These are phyloP conservation scores for Xerocomus nothofagi DNA, from an alignment of 1,284 basidiomycete genomes.

Conservation along the genomic window DNA sequence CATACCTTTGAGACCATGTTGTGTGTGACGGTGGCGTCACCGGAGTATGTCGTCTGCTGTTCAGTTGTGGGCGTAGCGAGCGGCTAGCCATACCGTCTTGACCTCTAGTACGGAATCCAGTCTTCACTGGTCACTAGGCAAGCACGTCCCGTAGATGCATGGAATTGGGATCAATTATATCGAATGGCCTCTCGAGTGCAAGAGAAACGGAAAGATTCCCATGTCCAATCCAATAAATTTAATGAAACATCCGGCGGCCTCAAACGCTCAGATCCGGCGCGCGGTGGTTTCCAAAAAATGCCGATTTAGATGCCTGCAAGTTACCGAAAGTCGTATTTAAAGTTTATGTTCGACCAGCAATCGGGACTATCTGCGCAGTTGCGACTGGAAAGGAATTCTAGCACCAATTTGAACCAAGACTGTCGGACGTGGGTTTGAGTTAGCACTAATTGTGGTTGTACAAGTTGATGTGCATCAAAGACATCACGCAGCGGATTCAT, in stretches of 20 bases:
- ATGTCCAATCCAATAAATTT: neutral
- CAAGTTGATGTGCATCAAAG: conserved; percentile 11
- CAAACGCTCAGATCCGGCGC: no score
- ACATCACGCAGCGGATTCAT: no score
- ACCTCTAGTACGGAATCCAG: conserved; percentile 15
- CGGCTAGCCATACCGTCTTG: conserved; percentile 14
- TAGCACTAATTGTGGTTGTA: neutral
- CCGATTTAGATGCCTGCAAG: neutral
- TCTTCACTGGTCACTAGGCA: neutral
- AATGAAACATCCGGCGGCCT: neutral
- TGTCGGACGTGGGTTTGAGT: neutral
- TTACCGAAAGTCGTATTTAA: conserved; percentile 7
- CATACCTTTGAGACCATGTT: neutral
- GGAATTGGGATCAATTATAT: no score
- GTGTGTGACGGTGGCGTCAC: conserved; percentile 14
- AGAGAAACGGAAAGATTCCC: neutral
- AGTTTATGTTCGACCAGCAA: neutral
- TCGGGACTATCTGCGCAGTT: neutral
- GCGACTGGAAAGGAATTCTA: neutral
- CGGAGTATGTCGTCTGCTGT: no score
- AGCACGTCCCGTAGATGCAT: neutral
- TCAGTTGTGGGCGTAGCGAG: conserved; percentile 1
- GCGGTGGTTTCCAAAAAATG: neutral
- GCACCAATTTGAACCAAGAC: neutral
- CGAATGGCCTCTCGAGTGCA: no score